phyloP scores from a whole-genome alignment of 2,329 filamentous ascomycete species.

The Scytalidium sp. region DNA sequence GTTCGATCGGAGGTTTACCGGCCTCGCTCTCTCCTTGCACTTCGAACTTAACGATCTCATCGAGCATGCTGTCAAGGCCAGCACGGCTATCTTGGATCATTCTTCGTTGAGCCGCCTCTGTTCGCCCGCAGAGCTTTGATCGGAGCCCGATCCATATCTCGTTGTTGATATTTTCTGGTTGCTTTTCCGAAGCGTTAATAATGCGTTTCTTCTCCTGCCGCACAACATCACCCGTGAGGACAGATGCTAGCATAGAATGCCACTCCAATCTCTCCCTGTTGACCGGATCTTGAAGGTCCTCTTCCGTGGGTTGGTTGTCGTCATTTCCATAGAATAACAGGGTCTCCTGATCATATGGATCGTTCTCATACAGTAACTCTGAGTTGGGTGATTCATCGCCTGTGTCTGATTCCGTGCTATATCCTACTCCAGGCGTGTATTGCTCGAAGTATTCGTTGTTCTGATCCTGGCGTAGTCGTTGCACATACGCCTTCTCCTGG shows the following conservation, averaged over 20 bases:
- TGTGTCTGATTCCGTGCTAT: slow-evolving; percentile 72
- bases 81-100: slow-evolving; percentile 82
- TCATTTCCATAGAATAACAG: slow-evolving; percentile 92
- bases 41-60: slow-evolving; percentile 88
- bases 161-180: slow-evolving; percentile 67
- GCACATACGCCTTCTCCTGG: slow-evolving; percentile 93
- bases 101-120: slow-evolving; percentile 78
- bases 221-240: slow-evolving; percentile 93
- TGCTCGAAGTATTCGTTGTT: slow-evolving; percentile 50
- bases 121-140: slow-evolving; percentile 79
- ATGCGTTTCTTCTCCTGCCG: slow-evolving; percentile 96
- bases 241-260: slow-evolving; percentile 96
- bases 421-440: slow-evolving; percentile 61
- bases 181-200: slow-evolving; percentile 69
- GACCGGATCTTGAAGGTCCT: slow-evolving; percentile 83
- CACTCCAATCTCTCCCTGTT: slow-evolving; percentile 92
- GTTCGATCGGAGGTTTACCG: slow-evolving; percentile 78
- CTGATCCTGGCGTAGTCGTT: slow-evolving; percentile 81
- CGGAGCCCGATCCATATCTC: slow-evolving; percentile 87
- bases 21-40: slow-evolving; percentile 92
- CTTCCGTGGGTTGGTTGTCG: slow-evolving; percentile 80
- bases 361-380: slow-evolving; percentile 76
- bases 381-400: slow-evolving; percentile 90
- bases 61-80: slow-evolving; percentile 70
- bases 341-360: slow-evolving; percentile 86